Evolutionary conservation across 2,329 filamentous ascomycete genomes (phyloP), one percentile per base, ranked within the genome.

Genomic region (Colletotrichum sansevieriae): DNA sequence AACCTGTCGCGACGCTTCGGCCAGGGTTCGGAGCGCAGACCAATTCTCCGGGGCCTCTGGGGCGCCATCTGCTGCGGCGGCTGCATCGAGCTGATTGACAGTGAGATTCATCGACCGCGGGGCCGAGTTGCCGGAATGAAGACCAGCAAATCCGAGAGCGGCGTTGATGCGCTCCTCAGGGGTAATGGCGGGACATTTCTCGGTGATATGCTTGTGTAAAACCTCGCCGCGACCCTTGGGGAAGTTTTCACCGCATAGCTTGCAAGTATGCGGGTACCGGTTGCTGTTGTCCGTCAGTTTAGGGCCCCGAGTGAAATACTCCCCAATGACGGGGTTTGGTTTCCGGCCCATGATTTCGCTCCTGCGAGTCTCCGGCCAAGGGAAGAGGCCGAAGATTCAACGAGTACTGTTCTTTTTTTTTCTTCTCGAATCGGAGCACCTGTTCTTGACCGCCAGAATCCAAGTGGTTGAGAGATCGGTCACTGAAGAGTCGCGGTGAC

Each of bases 281-380:
- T 97, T 97, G 83, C 93, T 96, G 72, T 92, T 91, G 81, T 97
- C 94, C 76, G 91, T 90, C 75, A 97, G 87, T 82, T 97, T 97
- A 44, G 89, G 88, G 10, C 95, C 95, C 73, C 94, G 89, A 78
- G 93, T 89, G 79, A 97, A 98, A 84, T 94, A 96, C 81, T 95
- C 90, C 79, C 93, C 87, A 78, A 97, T 95, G 74, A 97, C 85
- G 74, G 90, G 89, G 80, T 96, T 95, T 72, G 93, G 93, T 81
- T 91, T 91, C 77, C 93, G 89, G 78, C 93, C 93, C 93, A 95
- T 95, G 74, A 77, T 82, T 78, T 49, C 13, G 25, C 15, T 47
- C 29, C 7, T 18, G 43, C 13, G 33, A 29, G 44, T 33, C 25
- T 46, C 51, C n/a, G 35, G 41, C 47, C 29, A n/a, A 54, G 43